Conservation (phyloP, 257 asterid species). For the Plantago major region DNA sequence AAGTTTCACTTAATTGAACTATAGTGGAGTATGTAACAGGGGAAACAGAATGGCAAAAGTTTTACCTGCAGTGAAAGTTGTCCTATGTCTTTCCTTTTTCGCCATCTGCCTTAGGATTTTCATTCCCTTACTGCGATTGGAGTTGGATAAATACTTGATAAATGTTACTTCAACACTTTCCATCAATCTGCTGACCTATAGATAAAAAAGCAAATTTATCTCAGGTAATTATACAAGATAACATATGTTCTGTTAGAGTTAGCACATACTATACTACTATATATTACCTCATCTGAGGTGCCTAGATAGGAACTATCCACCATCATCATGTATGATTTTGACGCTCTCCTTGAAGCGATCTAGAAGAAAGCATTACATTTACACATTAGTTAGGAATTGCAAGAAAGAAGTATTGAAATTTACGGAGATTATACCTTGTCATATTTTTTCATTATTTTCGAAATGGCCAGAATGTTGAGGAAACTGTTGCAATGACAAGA, state of each 20-base stretch:
- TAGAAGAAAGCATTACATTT: conserved; percentile 12
- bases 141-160: conserved; percentile 53
- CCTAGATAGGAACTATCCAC: conserved; percentile 49
- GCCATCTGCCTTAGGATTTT: conserved; percentile 39
- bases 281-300: conserved; percentile 53
- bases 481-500: conserved; percentile 32
- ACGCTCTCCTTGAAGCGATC: conserved; percentile 45
- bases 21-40: neutral
- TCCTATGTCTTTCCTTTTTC: conserved; percentile 37
- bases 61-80: conserved; percentile 45
- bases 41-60: neutral
- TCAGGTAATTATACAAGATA: neutral
- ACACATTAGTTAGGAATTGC: neutral
- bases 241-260: too few relatives aligned
- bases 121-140: conserved; percentile 48
- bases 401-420: neutral
- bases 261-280: too few relatives aligned
- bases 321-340: conserved; percentile 46
- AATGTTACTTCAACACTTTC: conserved; percentile 48
- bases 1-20: neutral
- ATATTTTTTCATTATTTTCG: conserved; percentile 57
- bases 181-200: conserved; percentile 42
- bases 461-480: conserved; percentile 46
- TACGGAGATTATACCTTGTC: conserved; percentile 40
- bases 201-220: neutral